These are phyloP conservation scores for Pontederia paniculata DNA, from an alignment of 176 grass and related monocot species.

Conservation along the genomic window DNA sequence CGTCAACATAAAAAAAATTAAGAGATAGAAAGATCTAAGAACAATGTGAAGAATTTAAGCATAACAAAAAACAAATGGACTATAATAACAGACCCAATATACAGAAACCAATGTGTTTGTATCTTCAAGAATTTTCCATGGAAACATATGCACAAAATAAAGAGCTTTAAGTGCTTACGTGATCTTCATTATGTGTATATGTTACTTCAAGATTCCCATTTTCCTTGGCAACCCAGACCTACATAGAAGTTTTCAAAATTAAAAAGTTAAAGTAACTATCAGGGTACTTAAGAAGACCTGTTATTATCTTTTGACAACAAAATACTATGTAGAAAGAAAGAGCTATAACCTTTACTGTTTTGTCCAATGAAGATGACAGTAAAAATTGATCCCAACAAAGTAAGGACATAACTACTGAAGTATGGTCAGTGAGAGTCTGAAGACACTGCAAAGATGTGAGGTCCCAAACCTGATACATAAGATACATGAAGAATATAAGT, in stretches of 20 bases:
- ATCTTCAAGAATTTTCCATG: not conserved
- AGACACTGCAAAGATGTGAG: constrained; percentile 32
- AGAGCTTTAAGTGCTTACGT: constrained; percentile 20
- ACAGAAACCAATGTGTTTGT: no score
- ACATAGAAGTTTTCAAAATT: not conserved
- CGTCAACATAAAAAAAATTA: no score
- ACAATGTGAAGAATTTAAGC: no score
- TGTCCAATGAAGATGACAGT: constrained; percentile 54
- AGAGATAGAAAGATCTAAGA: no score
- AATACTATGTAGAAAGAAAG: not conserved
- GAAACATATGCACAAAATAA: not conserved
- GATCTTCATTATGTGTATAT: constrained; percentile 39
- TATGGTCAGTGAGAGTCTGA: constrained; percentile 45
- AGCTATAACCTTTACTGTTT: constrained; percentile 29
- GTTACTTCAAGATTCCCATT: constrained; percentile 32
- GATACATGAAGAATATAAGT: not conserved
- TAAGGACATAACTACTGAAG: constrained; percentile 45
- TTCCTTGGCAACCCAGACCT: constrained; percentile 32
- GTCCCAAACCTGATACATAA: constrained; percentile 43
- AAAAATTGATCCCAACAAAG: constrained; percentile 50
- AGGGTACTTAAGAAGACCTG: not conserved
- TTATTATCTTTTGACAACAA: not conserved
- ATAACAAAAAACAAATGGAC: no score
- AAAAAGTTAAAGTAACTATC: not conserved
- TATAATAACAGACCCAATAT: no score